Conservation (phyloP, 2,329 filamentous ascomycete species). For the Sporothrix luriei region DNA sequence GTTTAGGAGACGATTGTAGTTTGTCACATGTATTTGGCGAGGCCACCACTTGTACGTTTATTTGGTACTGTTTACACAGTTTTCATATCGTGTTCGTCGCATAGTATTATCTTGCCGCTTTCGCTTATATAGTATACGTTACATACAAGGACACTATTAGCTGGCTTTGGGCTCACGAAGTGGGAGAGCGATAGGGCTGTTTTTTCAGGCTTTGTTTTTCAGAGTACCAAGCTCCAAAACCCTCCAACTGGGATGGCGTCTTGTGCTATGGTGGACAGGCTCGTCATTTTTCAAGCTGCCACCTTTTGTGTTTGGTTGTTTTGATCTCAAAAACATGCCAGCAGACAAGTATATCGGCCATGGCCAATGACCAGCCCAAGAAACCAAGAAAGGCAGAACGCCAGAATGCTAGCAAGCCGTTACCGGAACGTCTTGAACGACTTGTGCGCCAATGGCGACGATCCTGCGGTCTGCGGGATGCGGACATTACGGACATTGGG, state of each 20-base stretch:
- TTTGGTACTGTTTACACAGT: background rate
- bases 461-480: constrained; percentile 43
- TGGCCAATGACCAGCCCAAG: background rate
- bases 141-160: constrained; percentile 20
- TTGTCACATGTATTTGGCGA: too few relatives aligned
- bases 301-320: background rate
- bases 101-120: constrained; percentile 6
- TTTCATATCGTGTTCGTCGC: background rate
- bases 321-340: background rate
- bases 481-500: constrained; percentile 56
- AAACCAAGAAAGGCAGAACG: background rate
- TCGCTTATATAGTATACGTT: constrained; percentile 22
- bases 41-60: too few relatives aligned
- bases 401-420: background rate
- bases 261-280: background rate
- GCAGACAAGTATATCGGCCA: background rate
- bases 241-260: background rate
- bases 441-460: constrained; percentile 52
- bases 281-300: background rate
- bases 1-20: too few relatives aligned
- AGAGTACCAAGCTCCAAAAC: background rate
- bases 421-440: constrained; percentile 51
- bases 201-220: background rate
- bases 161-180: constrained; percentile 11
- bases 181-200: background rate